These are phyloP conservation scores for Capsicum baccatum DNA, from an alignment of 257 asterid genomes.

Conservation along the genomic window DNA sequence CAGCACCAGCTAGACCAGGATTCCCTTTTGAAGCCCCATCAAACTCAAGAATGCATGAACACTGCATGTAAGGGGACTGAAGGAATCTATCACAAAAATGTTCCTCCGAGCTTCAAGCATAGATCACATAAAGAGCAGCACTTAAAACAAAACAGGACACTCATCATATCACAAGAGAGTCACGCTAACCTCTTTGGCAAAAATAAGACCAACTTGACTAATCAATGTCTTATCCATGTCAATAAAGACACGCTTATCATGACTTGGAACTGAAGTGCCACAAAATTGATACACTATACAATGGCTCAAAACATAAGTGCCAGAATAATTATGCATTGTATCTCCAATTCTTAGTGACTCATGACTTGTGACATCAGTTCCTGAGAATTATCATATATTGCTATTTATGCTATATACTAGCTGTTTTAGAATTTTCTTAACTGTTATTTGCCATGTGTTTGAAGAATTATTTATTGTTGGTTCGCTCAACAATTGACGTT, in stretches of 20 bases:
- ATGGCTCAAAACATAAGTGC: background rate
- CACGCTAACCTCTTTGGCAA: background rate
- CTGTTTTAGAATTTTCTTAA: background rate
- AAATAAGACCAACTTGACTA: background rate
- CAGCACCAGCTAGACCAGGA: conserved; percentile 98
- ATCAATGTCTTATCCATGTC: background rate
- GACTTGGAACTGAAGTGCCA: conserved; percentile 22
- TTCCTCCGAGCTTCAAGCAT: conserved; percentile 18
- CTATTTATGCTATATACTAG: background rate
- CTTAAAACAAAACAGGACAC: background rate
- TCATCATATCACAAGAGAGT: conserved; percentile 21
- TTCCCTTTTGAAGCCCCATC: conserved; percentile 98
- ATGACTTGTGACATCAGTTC: background rate
- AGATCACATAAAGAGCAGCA: conserved; percentile 19
- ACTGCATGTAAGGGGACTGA: conserved; percentile 54
- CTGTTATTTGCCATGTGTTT: background rate
- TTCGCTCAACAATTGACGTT: background rate
- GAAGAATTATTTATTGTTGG: background rate
- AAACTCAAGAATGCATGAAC: conserved; percentile 81
- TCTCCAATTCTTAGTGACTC: background rate
- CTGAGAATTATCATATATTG: background rate
- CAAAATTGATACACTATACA: background rate
- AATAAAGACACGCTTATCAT: background rate
- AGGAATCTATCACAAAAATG: conserved; percentile 27
- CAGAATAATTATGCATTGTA: background rate